phyloP scores from a whole-genome alignment of 495 filamentous ascomycete genomes.

The Platismatia glauca region DNA sequence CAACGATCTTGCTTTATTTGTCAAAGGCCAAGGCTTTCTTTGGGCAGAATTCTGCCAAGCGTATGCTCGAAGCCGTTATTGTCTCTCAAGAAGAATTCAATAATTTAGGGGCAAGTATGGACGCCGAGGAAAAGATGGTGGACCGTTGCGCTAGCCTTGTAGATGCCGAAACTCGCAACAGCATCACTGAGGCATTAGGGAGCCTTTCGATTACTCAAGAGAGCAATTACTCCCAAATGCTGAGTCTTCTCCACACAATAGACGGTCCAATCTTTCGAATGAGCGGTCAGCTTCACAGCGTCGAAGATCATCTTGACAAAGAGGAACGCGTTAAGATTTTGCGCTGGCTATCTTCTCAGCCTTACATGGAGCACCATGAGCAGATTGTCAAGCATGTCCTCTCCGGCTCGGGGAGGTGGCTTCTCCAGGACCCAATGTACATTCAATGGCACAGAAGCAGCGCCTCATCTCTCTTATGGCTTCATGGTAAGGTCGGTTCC shows the following conservation, averaged over 20 bases:
- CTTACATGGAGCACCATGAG: slow-evolving; percentile 2
- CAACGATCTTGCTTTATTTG: background rate
- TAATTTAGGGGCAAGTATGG: background rate
- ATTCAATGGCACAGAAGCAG: slow-evolving; percentile 3
- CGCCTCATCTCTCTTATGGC: slow-evolving; percentile 7
- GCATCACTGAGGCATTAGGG: background rate
- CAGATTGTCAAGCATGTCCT: background rate
- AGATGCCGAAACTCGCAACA: background rate
- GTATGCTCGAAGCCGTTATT: background rate
- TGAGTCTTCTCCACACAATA: background rate
- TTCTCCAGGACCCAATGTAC: background rate
- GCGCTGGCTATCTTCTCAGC: background rate
- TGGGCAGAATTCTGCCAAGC: background rate
- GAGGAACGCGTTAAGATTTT: background rate
- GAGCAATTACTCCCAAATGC: background rate
- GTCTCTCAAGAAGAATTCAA: background rate
- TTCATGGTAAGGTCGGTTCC: background rate
- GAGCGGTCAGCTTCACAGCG: background rate
- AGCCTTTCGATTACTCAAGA: background rate
- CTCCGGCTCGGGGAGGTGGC: slow-evolving; percentile 3
- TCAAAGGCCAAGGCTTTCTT: background rate
- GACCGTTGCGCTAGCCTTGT: background rate
- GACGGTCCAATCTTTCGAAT: background rate
- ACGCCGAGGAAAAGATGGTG: background rate
- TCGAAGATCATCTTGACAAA: background rate